phyloP scores from a whole-genome alignment of 2,329 filamentous ascomycete genomes.

The Penicillium vulpinum region DNA sequence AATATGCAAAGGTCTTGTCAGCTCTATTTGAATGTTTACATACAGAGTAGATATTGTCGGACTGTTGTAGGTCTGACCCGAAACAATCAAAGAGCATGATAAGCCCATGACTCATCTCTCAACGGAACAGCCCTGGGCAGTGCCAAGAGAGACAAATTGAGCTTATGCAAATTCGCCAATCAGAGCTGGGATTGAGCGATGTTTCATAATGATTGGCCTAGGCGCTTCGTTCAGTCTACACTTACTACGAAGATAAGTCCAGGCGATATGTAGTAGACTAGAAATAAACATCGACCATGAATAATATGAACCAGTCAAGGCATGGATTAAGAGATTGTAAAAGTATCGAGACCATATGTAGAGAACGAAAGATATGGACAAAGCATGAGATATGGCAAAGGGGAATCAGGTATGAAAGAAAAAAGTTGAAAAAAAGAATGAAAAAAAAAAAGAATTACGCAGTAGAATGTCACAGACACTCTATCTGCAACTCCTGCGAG shows the following conservation, averaged over 20 bases:
- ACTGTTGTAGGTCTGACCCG: background rate
- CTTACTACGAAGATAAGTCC: background rate
- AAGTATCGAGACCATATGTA: background rate
- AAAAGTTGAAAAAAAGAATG: constrained; percentile 1
- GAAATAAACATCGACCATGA: background rate
- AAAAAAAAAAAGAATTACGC: background rate
- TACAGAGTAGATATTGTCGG: too few species aligned
- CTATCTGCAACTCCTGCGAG: constrained; percentile 37
- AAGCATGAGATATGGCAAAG: background rate
- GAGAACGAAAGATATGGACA: background rate
- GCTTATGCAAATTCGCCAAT: background rate
- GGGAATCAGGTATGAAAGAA: constrained; percentile 4
- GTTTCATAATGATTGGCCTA: background rate
- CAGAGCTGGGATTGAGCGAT: background rate
- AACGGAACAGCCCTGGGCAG: background rate
- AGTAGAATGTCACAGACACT: constrained; percentile 22
- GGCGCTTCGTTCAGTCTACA: background rate
- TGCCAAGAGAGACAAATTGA: background rate
- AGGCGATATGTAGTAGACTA: background rate
- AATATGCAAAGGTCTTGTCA: too few species aligned
- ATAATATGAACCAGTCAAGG: background rate
- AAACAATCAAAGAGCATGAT: background rate
- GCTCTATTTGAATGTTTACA: background rate
- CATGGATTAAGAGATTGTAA: background rate
- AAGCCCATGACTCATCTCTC: background rate